Evolutionary conservation across 1,139 yeast species (phyloP).

Genomic region (Protomyces arabidopsidicola): DNA sequence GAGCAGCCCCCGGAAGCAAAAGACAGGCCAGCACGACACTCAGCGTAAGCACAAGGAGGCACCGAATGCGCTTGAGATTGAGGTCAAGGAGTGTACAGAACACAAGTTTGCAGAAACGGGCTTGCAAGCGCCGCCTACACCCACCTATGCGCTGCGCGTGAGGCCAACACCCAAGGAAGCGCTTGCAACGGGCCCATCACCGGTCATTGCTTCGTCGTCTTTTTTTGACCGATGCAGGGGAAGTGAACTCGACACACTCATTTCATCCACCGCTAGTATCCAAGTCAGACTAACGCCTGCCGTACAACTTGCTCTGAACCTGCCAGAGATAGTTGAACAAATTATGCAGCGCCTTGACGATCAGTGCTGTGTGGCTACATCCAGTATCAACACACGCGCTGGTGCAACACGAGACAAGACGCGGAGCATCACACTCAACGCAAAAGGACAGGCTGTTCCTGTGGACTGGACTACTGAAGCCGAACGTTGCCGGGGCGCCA

Average conservation of each 20-base stretch:
- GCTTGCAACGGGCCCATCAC: background rate
- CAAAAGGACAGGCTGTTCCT: background rate
- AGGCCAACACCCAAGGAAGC: background rate
- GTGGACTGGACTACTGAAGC: background rate
- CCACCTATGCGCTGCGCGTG: background rate
- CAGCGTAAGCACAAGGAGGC: background rate
- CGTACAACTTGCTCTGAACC: background rate
- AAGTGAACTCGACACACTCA: background rate
- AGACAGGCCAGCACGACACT: background rate
- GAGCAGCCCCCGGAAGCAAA: background rate
- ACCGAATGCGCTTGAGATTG: background rate
- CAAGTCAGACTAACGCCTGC: background rate
- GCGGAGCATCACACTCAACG: background rate
- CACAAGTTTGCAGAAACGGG: background rate
- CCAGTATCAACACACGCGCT: background rate
- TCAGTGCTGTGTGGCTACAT: background rate
- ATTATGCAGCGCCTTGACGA: slow-evolving; percentile 6
- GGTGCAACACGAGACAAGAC: background rate
- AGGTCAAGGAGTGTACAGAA: background rate
- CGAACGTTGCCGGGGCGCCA: background rate
- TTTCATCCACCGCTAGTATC: background rate
- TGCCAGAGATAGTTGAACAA: slow-evolving; percentile 16
- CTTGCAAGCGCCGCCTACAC: background rate
- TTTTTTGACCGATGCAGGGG: background rate
- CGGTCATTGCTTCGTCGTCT: background rate